These are phyloP conservation scores for Scutellospora calospora DNA, from an alignment of 371 early-diverging fungal species.

Conservation along the genomic window DNA sequence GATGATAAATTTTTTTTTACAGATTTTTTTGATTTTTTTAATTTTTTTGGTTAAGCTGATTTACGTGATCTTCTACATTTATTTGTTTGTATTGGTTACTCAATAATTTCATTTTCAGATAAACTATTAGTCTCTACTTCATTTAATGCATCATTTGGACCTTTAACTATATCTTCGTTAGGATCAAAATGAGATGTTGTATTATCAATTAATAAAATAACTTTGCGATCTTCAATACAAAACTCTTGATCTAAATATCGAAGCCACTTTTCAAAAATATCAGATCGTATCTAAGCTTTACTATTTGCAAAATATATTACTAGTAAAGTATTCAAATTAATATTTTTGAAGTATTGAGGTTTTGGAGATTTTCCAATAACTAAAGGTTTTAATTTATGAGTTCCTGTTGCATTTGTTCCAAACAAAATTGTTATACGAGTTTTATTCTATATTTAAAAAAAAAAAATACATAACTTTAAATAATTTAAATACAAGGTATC, in stretches of 20 bases:
- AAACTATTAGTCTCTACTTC: no score
- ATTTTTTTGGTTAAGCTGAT: no score
- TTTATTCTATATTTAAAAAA: background rate
- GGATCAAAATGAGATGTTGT: background rate
- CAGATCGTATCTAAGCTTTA: background rate
- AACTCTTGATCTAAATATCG: no score
- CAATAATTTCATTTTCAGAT: no score
- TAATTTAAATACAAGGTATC: no score
- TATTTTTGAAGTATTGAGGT: background rate
- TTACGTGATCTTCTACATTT: no score
- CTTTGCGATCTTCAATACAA: background rate
- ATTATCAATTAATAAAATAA: constrained; percentile 28
- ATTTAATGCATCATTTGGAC: no score
- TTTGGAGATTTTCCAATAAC: background rate
- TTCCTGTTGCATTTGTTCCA: background rate
- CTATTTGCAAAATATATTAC: background rate
- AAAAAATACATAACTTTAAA: no score
- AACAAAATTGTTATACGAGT: background rate
- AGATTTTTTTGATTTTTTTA: no score
- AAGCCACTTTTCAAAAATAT: background rate
- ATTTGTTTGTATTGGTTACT: no score
- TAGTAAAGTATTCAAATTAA: background rate
- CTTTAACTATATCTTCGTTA: no score
- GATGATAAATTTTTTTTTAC: no score
- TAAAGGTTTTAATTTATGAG: background rate